phyloP scores from a whole-genome alignment of 805 yeast genomes.

The Hanseniaspora hatyaiensis region DNA sequence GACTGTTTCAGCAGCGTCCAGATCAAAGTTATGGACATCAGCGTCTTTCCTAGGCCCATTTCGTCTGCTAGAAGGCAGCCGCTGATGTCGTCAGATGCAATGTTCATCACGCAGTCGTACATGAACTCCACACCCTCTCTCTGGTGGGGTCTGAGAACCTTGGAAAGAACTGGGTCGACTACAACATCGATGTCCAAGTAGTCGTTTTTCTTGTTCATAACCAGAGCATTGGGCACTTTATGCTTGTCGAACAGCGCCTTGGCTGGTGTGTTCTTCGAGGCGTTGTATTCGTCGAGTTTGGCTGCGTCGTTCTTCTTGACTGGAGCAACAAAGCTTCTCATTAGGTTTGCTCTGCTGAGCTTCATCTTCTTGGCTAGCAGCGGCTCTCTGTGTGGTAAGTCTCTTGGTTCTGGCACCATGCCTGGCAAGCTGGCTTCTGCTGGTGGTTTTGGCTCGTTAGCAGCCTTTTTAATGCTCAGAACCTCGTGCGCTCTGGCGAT shows the following conservation, averaged over 20 bases:
- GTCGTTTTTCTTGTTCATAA: conserved; percentile 32
- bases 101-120: conserved; percentile 73
- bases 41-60: conserved; percentile 90
- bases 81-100: conserved; percentile 32
- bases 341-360: background rate
- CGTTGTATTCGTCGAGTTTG: background rate
- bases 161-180: conserved; percentile 47
- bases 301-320: background rate
- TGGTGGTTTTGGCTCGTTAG: conserved; percentile 6
- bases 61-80: conserved; percentile 92
- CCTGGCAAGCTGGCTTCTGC: no score
- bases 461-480: conserved; percentile 1
- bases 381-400: no score
- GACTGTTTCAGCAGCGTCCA: conserved; percentile 72
- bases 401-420: no score
- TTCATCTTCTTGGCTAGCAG: conserved; percentile 10
- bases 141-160: conserved; percentile 69
- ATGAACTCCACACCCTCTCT: conserved; percentile 70
- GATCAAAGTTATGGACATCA: conserved; percentile 69
- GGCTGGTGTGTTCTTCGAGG: background rate
- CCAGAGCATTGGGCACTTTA: conserved; percentile 31
- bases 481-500: background rate
- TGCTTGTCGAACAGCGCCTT: conserved; percentile 30
- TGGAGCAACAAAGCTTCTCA: conserved; percentile 3
- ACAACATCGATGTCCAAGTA: conserved; percentile 36